These are phyloP conservation scores for Russula virescens DNA, from an alignment of 768 basidiomycete genomes.

Conservation along the genomic window DNA sequence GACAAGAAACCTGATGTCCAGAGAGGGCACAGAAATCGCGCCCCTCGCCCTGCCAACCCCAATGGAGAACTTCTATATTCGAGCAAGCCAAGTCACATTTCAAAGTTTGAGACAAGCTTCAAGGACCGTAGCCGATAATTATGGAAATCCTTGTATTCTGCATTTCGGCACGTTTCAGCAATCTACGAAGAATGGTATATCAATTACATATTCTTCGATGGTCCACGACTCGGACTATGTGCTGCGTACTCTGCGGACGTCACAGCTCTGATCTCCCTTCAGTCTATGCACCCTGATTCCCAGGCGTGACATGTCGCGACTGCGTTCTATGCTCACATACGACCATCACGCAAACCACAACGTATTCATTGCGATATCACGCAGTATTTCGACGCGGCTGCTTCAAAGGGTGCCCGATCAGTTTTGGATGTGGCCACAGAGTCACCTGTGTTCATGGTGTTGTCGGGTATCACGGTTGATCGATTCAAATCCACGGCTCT, in stretches of 20 bases:
- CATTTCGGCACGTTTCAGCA: background rate
- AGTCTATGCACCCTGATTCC: no score
- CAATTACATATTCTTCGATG: conserved; percentile 7
- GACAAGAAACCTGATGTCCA: background rate
- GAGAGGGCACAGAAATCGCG: background rate
- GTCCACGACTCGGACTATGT: background rate
- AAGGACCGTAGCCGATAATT: background rate
- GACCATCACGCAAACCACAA: no score
- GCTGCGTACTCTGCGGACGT: background rate
- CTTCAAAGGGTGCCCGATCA: background rate
- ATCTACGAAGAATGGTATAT: background rate
- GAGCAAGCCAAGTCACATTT: background rate
- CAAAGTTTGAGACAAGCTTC: background rate
- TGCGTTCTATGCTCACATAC: background rate
- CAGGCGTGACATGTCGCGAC: background rate
- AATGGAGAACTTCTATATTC: background rate
- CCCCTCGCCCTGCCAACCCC: background rate
- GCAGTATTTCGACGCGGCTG: no score
- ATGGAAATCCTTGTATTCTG: conserved; percentile 8
- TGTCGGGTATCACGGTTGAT: no score
- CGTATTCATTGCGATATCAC: no score
- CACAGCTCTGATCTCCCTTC: background rate
- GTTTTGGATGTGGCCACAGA: background rate
- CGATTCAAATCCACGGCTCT: no score
- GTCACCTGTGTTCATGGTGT: no score